Base-by-base conservation (phyloP, 208 protist genomes). In the Acanthamoeba royreba region DNA sequence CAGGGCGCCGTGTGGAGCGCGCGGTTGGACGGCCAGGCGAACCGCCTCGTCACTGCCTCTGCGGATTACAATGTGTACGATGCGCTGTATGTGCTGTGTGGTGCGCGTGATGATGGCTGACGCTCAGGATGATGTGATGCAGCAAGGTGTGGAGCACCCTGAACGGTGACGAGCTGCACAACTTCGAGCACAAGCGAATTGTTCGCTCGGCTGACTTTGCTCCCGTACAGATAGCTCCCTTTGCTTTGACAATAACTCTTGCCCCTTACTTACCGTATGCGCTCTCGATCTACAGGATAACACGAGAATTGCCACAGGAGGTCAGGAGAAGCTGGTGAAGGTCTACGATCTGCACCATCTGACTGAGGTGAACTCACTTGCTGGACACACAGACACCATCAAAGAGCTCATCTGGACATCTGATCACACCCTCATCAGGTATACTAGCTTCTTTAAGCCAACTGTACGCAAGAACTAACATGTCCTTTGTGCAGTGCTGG, bases 91-190 rank as follows among this genome's bases (percentile, higher is more conserved):
- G 2, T 15, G 53, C 22, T 28, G 13, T 28, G 15, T 15, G 53
- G 58, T 35, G n/a, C 17, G 58, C n/a, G 58, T 35, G n/a, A 40
- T 25, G 7, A 15, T 9, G 4, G 8, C 8, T 69, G 58, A 28
- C 55, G 55, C 22, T 25, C 15, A 69, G 17, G 58, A 17, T 47
- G 2, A 87, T 92, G 72, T 25, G 38, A 46, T 46, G 47, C 63
- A 93, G n/a, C 15, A 98, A 98, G 94, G 90, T 99, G 15, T 99
- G 98, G 98, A 97, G 98, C 94, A 97, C 98, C 15, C 43, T 98
- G 33, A 98, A 96, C 11, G 98, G 98, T 13, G 95, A 98, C 63
- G 97, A 98, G 85, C 94, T 99, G 49, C 97, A 98, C 95, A 96
- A 95, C 35, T 98, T 98, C 96, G 96, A 94, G 49, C 98, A 98